Percentiles rank a stretch among this genome's conserved stretches.
phyloP scores from a whole-genome alignment of 2,329 filamentous ascomycete species.

The Shiraia bambusicola region DNA sequence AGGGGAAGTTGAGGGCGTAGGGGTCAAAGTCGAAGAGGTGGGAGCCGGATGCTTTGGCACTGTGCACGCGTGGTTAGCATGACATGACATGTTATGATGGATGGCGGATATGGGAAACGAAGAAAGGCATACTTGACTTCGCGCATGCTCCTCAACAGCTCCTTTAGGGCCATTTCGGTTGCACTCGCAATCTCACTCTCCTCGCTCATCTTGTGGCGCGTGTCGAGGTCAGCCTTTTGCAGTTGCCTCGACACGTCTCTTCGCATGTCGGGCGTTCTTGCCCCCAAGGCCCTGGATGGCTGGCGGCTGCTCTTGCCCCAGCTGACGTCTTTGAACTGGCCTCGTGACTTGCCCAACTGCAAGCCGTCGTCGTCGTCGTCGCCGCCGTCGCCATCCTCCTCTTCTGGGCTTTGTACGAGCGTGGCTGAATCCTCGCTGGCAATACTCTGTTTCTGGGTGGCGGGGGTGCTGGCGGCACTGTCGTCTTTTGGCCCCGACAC shows the following conservation, averaged over 20 bases:
- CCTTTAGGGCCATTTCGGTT: slow-evolving; percentile 79
- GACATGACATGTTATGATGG: too few relatives aligned
- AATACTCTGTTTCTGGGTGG: slow-evolving; percentile 23
- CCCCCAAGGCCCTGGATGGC: slow-evolving; percentile 48
- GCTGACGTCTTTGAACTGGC: slow-evolving; percentile 60
- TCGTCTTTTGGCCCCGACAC: slow-evolving; percentile 51
- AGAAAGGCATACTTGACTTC: slow-evolving; percentile 68
- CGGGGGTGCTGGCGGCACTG: slow-evolving; percentile 31
- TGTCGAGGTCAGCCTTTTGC: slow-evolving; percentile 63
- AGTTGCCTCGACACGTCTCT: slow-evolving; percentile 38
- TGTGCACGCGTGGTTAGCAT: slow-evolving; percentile 18
- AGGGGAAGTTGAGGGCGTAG: slow-evolving; percentile 80
- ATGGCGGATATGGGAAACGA: background rate
- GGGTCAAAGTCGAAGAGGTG: slow-evolving; percentile 77
- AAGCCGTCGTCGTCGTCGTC: slow-evolving; percentile 21
- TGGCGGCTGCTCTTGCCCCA: slow-evolving; percentile 84
- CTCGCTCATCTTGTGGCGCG: slow-evolving; percentile 64
- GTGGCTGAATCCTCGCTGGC: slow-evolving; percentile 30
- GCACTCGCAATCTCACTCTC: slow-evolving; percentile 78
- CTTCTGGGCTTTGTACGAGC: slow-evolving; percentile 25
- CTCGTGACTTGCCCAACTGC: slow-evolving; percentile 35
- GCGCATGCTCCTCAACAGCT: slow-evolving; percentile 77
- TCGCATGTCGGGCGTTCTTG: slow-evolving; percentile 48
- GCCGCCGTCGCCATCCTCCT: slow-evolving; percentile 16
- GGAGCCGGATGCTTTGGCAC: slow-evolving; percentile 47